Evolutionary conservation across 1,284 basidiomycete species (phyloP), one percentile per base, ranked within the genome.

Genomic region (Xanthoconium separans): DNA sequence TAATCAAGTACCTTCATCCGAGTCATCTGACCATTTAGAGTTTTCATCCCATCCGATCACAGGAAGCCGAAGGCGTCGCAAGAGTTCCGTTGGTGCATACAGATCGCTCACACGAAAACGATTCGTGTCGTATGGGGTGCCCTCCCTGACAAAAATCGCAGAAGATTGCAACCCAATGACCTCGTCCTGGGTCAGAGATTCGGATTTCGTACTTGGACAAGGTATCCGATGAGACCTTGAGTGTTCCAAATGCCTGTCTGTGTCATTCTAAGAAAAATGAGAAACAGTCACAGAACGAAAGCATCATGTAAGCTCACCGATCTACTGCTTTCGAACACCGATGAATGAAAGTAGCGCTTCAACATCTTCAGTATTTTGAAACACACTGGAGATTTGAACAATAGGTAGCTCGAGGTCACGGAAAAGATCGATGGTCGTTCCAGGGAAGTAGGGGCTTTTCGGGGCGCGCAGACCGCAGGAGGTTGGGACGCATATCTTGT

Each of bases 301-400:
- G n/a, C 3, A 4, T 24, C 0, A 2, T n/a, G 6, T 9, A 11
- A 27, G 30, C 56, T 51, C 54, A 89, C 85, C 87, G 75, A 50
- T 83, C 79, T 64, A 93, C 93, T 95, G 93, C 61, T 86, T 89
- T 18, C 93, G 81, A 15, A 97, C 91, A 11, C 92, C 93, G 1
- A 97, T 73, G 0, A 79, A 81, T 39, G 83, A 75, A 9, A 98
- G 71, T 37, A 97, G 7, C n/a, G 7, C 24, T 24, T 20, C 44
- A 18, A 29, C 33, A 15, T 50, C 47, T 34, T 22, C n/a, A 47
- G 40, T 41, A 4, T 20, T 29, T n/a, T 60, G 34, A 37, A 43
- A 33, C 1, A 24, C 50, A 1, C 31, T 4, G 1, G 34, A 24
- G 31, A 33, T 11, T 33, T 33, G 31, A 10, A 33, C 31, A 33